A percentile compares a stretch with the other conserved stretches of the same genome.
phyloP scores from a whole-genome alignment of 305 asterid genomes.

The Petunia hybrid region DNA sequence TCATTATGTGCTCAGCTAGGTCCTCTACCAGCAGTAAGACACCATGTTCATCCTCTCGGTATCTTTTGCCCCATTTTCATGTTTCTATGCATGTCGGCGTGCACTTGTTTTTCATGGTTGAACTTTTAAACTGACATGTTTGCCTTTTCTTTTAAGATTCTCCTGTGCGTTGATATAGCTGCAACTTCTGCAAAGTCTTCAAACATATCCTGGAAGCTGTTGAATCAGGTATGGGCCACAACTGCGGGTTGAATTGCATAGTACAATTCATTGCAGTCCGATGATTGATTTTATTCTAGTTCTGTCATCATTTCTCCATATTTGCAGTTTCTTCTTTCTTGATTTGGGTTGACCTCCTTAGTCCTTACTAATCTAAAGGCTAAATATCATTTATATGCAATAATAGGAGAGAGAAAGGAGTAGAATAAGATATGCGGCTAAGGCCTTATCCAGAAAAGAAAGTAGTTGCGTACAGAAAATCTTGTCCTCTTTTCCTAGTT shows the following conservation, averaged over 20 bases:
- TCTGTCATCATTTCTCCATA: constrained; percentile 33
- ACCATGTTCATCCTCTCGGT: constrained; percentile 38
- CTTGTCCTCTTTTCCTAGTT: neutral
- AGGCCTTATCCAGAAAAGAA: too few species aligned
- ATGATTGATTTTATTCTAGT: constrained; percentile 34
- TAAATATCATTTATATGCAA: neutral
- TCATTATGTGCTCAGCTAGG: constrained; percentile 90
- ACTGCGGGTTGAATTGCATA: constrained; percentile 15
- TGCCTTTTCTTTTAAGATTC: constrained; percentile 65
- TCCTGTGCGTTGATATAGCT: constrained; percentile 92
- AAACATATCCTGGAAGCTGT: constrained; percentile 78
- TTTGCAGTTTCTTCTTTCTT: constrained; percentile 28
- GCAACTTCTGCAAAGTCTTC: constrained; percentile 84
- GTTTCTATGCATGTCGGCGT: constrained; percentile 9
- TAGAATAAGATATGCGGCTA: neutral
- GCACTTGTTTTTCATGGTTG: constrained; percentile 29
- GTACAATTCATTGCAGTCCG: neutral
- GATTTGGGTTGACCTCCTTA: constrained; percentile 25
- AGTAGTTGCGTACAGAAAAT: too few species aligned
- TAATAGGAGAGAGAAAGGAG: neutral
- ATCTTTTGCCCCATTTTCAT: constrained; percentile 35
- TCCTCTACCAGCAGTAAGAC: constrained; percentile 88
- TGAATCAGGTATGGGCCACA: constrained; percentile 67
- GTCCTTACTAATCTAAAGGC: neutral
- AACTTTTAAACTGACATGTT: constrained; percentile 36